A percentile compares a stretch with the other conserved stretches of the same genome.
phyloP scores from a whole-genome alignment of 2,329 filamentous ascomycete genomes.

The Aspergillus japonicus region DNA sequence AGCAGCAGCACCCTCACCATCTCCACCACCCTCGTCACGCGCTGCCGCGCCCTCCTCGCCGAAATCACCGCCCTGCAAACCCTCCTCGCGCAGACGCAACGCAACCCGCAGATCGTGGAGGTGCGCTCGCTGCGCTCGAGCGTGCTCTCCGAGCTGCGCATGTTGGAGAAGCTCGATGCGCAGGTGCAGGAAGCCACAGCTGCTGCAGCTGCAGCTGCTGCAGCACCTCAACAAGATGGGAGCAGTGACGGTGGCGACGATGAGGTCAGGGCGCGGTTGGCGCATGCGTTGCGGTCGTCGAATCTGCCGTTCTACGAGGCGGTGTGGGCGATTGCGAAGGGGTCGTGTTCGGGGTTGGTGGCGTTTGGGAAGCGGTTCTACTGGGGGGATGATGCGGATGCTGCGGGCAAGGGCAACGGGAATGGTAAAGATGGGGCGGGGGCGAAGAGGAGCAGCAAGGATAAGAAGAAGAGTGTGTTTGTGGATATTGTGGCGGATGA shows the following conservation, averaged over 20 bases:
- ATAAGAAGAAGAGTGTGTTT: conserved; percentile 52
- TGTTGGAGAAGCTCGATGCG: conserved; percentile 44
- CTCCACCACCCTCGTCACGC: conserved; percentile 33
- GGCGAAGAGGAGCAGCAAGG: conserved; percentile 32
- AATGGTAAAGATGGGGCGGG: conserved; percentile 9
- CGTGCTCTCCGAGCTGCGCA: conserved; percentile 50
- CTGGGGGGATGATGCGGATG: conserved; percentile 34
- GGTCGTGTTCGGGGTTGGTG: conserved; percentile 52
- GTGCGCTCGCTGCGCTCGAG: conserved; percentile 50
- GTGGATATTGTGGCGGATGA: conserved; percentile 65
- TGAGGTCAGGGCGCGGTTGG: conserved; percentile 34
- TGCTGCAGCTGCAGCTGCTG: not conserved
- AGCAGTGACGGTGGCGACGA: conserved; percentile 13
- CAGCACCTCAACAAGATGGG: conserved; percentile 18
- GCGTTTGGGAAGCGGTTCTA: conserved; percentile 59
- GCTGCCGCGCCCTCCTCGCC: conserved; percentile 43
- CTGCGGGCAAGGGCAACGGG: not conserved
- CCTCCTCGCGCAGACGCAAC: conserved; percentile 40
- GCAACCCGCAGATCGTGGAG: conserved; percentile 50
- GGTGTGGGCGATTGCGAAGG: conserved; percentile 63
- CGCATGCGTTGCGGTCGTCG: conserved; percentile 62
- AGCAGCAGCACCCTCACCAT: conserved; percentile 21
- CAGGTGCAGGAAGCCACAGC: conserved; percentile 21
- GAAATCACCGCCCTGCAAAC: conserved; percentile 49
- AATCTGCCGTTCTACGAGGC: conserved; percentile 66